Evolutionary conservation across 2,329 filamentous ascomycete species (phyloP), one percentile per base, ranked within the genome.

Genomic region (Trichoderma gracile): DNA sequence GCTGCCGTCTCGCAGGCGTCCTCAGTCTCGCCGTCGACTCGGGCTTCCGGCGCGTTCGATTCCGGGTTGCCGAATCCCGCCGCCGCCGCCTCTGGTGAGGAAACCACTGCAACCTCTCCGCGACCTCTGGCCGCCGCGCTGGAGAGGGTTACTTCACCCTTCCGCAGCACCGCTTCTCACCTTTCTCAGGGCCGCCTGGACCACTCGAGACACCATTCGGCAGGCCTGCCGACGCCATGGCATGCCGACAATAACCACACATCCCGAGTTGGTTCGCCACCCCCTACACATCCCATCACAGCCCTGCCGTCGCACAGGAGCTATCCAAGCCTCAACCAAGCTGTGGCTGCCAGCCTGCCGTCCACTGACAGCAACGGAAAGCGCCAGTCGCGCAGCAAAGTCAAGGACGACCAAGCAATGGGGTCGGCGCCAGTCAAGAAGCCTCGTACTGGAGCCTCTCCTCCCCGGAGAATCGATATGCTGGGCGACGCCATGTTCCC

Each of bases 401-500:
- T 49, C 61, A 70, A 66, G 67, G 65, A 67, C 56, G 45, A 56
- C 23, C 56, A 66, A 45, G 65, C 62, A 58, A 78, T 78, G 76
- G 70, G 77, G 56, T 71, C 73, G 3, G 74, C 72, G 7, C 75
- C 76, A 10, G 66, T 75, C 25, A 85, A 85, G 73, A 85, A 81
- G 72, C 73, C 79, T 67, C 78, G 80, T 56, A 78, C 75, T 33
- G 81, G 82, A 57, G 76, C 81, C 5, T 77, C 77, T 14, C 78
- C 81, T 17, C 81, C 82, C 10, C 73, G 76, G 33, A 77, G 73
- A 54, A 76, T 83, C 61, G 78, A 83, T 30, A 75, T 84, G 33
- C 75, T 77, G 52, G 70, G 71, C 40, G 65, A 69, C 21, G 68
- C 72, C 65, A 69, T 71, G 66, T 61, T 60, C 61, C 67, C 67